These are phyloP conservation scores for Parastagonospora avenae DNA, from an alignment of 2,329 filamentous ascomycete genomes.

Conservation along the genomic window DNA sequence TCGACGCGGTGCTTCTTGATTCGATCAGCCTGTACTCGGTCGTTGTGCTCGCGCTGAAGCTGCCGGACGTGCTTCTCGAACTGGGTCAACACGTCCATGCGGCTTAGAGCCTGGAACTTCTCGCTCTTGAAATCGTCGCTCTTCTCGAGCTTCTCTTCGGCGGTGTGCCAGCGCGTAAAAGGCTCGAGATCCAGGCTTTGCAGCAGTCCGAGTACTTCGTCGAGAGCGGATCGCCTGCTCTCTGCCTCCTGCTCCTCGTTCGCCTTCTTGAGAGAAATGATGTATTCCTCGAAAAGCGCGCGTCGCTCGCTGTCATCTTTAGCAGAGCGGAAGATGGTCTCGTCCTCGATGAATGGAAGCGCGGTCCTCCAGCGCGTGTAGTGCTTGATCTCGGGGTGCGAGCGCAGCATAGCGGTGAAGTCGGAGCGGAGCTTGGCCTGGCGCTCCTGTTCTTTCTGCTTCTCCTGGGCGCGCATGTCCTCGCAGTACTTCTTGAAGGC, in stretches of 20 bases:
- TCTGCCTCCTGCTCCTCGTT: slow-evolving; percentile 76
- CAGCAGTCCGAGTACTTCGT: slow-evolving; percentile 78
- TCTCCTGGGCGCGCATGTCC: slow-evolving; percentile 88
- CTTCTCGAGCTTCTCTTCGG: slow-evolving; percentile 78
- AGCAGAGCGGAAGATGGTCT: slow-evolving; percentile 93
- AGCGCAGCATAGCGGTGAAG: slow-evolving; percentile 94
- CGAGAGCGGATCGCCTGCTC: slow-evolving; percentile 79
- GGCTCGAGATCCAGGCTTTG: slow-evolving; percentile 83
- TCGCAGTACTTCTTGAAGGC: slow-evolving; percentile 95
- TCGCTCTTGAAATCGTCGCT: slow-evolving; percentile 77
- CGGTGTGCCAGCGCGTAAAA: slow-evolving; percentile 93
- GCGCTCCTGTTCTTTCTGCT: slow-evolving; percentile 91
- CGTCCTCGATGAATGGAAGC: slow-evolving; percentile 88
- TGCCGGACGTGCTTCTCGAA: slow-evolving; percentile 96
- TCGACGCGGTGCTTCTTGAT: slow-evolving; percentile 78
- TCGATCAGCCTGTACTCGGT: slow-evolving; percentile 86
- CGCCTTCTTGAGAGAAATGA: slow-evolving; percentile 78
- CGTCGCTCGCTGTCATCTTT: slow-evolving; percentile 85
- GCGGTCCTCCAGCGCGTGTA: slow-evolving; percentile 98
- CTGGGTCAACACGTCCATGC: slow-evolving; percentile 86
- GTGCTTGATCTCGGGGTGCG: slow-evolving; percentile 95
- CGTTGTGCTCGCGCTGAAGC: slow-evolving; percentile 89
- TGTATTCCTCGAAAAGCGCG: slow-evolving; percentile 92
- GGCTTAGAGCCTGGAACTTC: slow-evolving; percentile 83
- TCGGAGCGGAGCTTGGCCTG: slow-evolving; percentile 89